A percentile compares a stretch with the other conserved stretches of the same genome.
phyloP scores from a whole-genome alignment of 495 filamentous ascomycete species.

The Talaromyces trachyspermus region DNA sequence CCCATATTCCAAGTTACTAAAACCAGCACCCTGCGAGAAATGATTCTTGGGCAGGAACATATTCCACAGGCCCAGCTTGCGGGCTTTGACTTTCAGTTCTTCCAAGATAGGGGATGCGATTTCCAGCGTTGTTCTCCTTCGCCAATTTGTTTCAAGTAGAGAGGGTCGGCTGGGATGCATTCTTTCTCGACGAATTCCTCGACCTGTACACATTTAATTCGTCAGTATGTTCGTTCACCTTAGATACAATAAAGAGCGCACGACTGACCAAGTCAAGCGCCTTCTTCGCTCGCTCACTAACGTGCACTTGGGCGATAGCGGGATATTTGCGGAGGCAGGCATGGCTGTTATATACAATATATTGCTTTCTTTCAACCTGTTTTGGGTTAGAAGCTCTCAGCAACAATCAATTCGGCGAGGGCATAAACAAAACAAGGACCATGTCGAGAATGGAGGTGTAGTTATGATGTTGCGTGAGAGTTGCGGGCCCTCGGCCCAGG shows the following conservation, averaged over 20 bases:
- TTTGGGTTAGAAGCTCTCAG: no score
- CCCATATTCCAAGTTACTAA: conserved; percentile 85
- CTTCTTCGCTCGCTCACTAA: conserved; percentile 76
- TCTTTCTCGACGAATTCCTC: conserved; percentile 96
- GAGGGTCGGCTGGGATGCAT: conserved; percentile 77
- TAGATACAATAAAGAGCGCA: not conserved
- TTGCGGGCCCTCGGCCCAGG: no score
- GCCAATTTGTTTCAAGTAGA: conserved; percentile 73
- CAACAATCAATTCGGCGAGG: no score
- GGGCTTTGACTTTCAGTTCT: conserved; percentile 77
- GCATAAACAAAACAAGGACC: no score
- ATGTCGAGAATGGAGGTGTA: no score
- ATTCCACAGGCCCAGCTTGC: conserved; percentile 89
- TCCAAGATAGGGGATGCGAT: conserved; percentile 77
- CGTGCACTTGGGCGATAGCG: conserved; percentile 54
- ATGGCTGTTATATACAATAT: conserved; percentile 27
- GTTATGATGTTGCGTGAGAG: no score
- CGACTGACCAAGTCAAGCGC: conserved; percentile 53
- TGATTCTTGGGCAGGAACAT: conserved; percentile 94
- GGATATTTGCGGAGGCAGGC: conserved; percentile 56
- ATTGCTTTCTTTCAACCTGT: no score
- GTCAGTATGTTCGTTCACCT: no score
- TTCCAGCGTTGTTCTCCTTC: conserved; percentile 66
- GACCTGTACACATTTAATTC: no score
- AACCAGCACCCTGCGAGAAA: conserved; percentile 89